Percentiles rank a stretch among this genome's conserved stretches.
These are phyloP conservation scores for Pythium pyrilobum DNA, from an alignment of 352 stramenopile genomes.

Conservation along the genomic window DNA sequence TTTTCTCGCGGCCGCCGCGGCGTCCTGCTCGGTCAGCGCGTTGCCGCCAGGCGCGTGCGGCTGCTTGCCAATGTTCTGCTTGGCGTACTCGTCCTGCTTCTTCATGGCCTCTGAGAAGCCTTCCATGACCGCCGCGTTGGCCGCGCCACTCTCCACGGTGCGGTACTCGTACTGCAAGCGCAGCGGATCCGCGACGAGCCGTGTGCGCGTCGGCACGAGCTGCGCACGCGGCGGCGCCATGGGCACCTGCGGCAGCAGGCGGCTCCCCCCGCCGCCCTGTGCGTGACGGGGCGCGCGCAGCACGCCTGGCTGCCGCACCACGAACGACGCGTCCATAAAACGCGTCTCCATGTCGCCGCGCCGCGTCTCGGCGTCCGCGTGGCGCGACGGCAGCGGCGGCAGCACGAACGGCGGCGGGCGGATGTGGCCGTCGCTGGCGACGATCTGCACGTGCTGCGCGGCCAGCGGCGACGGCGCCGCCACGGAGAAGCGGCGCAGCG, in stretches of 20 bases:
- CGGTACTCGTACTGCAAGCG: slow-evolving; percentile 62
- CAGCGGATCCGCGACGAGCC: slow-evolving; percentile 49
- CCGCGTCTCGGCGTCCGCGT: slow-evolving; percentile 12
- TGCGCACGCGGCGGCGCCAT: slow-evolving; percentile 47
- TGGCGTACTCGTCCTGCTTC: slow-evolving; percentile 76
- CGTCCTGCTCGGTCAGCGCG: slow-evolving; percentile 35
- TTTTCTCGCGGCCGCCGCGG: neutral
- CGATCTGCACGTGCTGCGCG: slow-evolving; percentile 40
- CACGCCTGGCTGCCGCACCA: neutral
- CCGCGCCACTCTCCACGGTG: slow-evolving; percentile 17
- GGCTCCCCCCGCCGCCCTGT: slow-evolving; percentile 26
- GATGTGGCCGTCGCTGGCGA: slow-evolving; percentile 12
- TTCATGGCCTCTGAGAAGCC: slow-evolving; percentile 61
- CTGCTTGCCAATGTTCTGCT: slow-evolving; percentile 76
- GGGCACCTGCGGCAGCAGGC: slow-evolving; percentile 65
- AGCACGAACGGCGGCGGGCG: slow-evolving; percentile 31
- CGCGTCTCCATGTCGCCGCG: slow-evolving; percentile 24
- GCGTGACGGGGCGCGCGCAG: slow-evolving; percentile 32
- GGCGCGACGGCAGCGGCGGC: slow-evolving; percentile 33
- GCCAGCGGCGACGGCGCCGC: slow-evolving; percentile 36
- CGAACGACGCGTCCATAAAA: slow-evolving; percentile 26
- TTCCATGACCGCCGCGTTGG: slow-evolving; percentile 24
- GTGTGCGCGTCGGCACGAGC: slow-evolving; percentile 41
- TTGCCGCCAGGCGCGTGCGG: slow-evolving; percentile 63
- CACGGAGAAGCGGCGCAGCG: slow-evolving; percentile 44